These are phyloP conservation scores for Athelia psychrophila DNA, from an alignment of 1,284 basidiomycete species.

Conservation along the genomic window DNA sequence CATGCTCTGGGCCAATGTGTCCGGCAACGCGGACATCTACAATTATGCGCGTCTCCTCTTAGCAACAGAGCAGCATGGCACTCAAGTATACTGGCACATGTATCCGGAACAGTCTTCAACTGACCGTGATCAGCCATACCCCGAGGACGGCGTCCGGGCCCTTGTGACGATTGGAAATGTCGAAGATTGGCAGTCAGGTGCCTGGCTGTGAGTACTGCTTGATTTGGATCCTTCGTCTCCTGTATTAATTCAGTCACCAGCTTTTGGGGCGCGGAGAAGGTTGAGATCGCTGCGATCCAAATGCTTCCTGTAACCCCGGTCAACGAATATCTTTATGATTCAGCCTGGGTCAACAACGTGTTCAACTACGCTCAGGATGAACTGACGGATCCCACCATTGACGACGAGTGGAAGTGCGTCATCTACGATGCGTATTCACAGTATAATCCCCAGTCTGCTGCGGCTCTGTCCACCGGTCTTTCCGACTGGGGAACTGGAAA, in stretches of 20 bases:
- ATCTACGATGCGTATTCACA: conserved; percentile 32
- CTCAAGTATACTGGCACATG: conserved; percentile 33
- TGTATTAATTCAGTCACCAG: conserved; percentile 9
- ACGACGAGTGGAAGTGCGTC: conserved; percentile 31
- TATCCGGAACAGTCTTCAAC: conserved; percentile 24
- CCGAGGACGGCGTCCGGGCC: conserved; percentile 24
- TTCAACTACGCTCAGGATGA: conserved; percentile 25
- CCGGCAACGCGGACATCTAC: conserved; percentile 24
- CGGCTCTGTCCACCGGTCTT: conserved; percentile 23
- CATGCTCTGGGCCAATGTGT: conserved; percentile 25
- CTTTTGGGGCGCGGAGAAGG: conserved; percentile 31
- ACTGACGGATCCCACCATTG: conserved; percentile 22
- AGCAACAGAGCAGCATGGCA: conserved; percentile 30
- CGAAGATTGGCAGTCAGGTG: conserved; percentile 30
- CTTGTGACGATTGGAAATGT: conserved; percentile 33
- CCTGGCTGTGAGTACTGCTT: conserved; percentile 27
- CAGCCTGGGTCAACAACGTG: conserved; percentile 25
- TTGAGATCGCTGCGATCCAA: conserved; percentile 33
- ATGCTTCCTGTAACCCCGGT: conserved; percentile 33
- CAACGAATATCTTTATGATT: conserved; percentile 31
- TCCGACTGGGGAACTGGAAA: conserved; percentile 31
- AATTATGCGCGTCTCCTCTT: conserved; percentile 29
- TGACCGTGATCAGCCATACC: conserved; percentile 32
- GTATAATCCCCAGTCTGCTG: conserved; percentile 22
- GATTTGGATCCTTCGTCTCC: not conserved